Evolutionary conservation across 495 filamentous ascomycete genomes (phyloP), one percentile per base, ranked within the genome.

Genomic region (Penicillium nucicola): DNA sequence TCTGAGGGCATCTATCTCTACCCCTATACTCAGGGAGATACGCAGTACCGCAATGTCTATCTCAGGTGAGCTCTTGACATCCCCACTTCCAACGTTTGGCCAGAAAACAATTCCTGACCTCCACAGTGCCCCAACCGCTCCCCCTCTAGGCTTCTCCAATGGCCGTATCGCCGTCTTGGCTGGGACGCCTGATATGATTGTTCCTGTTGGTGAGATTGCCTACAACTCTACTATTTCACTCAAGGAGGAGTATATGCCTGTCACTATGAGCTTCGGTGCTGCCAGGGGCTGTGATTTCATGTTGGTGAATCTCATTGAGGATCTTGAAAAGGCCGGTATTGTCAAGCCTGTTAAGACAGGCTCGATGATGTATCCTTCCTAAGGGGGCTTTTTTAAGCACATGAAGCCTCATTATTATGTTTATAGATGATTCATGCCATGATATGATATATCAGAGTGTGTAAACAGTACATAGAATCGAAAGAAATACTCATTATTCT

Each of bases 231-330:
- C 66, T 5, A 74, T 85, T 44, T 81, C 80, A 0, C 41, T 72
- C 1, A 68, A 80, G 39, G 66, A 64, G 20, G 84, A 86, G 64
- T 69, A 70, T 25, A 52, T 85, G 30, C 84, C 84, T 1, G 83
- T 88, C 0, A 76, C 75, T 0, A 72, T 86, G 15, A 72, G 78
- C 48, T 68, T 88, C 31, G 63, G 84, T 60, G 82, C 77, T 3
- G 78, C 81, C 2, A 76, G 77, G 39, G 83, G 83, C 0, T 87
- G 84, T 50, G 84, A 88, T 65, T 71, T 76, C 0, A 69, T 86
- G 65, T 59, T 86, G 37, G 80, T 76, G 12, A 71, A 65, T 28
- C 56, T 86, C 34, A 74, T 82, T n/a, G 60, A 72, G 48, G 79
- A 78, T 25, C 48, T 87, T 19, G 62, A 72, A 1, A 55, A 58